Base-by-base conservation (phyloP, 73 alveolate genomes). In the Loxodes magnus region DNA sequence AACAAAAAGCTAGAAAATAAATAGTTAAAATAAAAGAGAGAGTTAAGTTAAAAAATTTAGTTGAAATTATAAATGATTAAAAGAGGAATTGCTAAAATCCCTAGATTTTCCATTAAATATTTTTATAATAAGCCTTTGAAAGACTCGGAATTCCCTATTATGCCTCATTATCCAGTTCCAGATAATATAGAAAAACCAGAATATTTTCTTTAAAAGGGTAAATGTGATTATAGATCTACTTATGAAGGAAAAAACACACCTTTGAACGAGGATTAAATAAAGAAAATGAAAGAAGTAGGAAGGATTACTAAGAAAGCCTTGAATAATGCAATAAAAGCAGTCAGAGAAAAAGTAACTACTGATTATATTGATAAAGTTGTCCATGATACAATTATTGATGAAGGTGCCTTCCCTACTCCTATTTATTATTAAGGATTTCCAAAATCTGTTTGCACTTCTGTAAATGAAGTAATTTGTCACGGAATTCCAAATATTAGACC, bases 361-460 rank as follows among this genome's bases (percentile, higher is more conserved):
- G 94, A 92, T 43, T 93, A 92, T 22, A 52, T 88, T 26, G 98
- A 91, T 57, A 59, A 73, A 51, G 64, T 77, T 0, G 96, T 85
- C 27, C 97, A 92, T 53, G 84, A 92, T 35, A 64, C 35, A 33
- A 82, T 87, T 12, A 64, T 92, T 62, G 55, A 52, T 7, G 55
- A 75, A 31, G 92, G 75, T 34, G 95, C 96, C 9, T 88, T 76
- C 65, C 97, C 97, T 7, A 66, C 95, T 15, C 92, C 94, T 12
- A 66, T 91, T 23, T 92, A 79, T 63, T 92, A 65, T 62, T 56
- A 59, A 82, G 84, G 79, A 36, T 91, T 91, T 63, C 97, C 98
- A 12, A 87, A 88, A 59, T 61, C 87, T 59, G 94, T 83, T 3
- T 91, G 97, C 69, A 79, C 96, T 3, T 58, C 83, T 19, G 95